Percentiles rank a stretch among this genome's conserved stretches.
Conservation (phyloP, 768 basidiomycete species). For the Kwoniella mangroviensis region DNA sequence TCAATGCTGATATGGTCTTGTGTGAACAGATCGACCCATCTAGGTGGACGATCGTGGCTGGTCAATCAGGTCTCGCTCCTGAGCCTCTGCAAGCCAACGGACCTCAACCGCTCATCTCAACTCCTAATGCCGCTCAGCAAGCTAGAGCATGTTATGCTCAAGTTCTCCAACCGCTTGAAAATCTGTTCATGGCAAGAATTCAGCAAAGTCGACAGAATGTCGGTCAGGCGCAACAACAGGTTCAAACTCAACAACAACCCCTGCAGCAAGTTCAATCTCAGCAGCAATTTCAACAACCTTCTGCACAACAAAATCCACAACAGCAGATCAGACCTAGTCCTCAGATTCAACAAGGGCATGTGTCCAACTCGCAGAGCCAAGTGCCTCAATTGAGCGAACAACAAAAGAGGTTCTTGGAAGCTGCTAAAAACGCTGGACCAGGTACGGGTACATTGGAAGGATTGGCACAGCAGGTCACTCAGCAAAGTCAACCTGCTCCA, state of each 20-base stretch:
- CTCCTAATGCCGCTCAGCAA: slow-evolving; percentile 30
- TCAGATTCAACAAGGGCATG: slow-evolving; percentile 1
- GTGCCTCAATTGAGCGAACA: slow-evolving; percentile 19
- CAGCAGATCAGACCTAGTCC: slow-evolving; percentile 16
- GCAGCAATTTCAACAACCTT: slow-evolving; percentile 19
- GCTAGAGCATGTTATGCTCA: slow-evolving; percentile 27
- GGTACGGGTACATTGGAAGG: slow-evolving; percentile 7
- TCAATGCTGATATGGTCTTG: slow-evolving; percentile 13
- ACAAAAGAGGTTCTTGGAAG: slow-evolving; percentile 22
- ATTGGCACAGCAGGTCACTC: slow-evolving; percentile 6
- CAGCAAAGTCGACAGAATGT: slow-evolving; percentile 27
- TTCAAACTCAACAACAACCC: slow-evolving; percentile 22
- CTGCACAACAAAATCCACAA: not conserved
- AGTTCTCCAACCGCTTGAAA: slow-evolving; percentile 32
- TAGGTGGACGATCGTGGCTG: slow-evolving; percentile 34
- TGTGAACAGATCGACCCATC: slow-evolving; percentile 25
- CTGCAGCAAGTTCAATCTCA: slow-evolving; percentile 31
- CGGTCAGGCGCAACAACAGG: slow-evolving; percentile 19
- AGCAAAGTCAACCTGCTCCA: slow-evolving; percentile 11
- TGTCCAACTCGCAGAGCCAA: slow-evolving; percentile 6
- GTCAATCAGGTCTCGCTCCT: slow-evolving; percentile 32
- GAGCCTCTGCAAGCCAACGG: slow-evolving; percentile 16
- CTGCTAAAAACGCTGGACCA: slow-evolving; percentile 10
- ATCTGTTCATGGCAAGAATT: slow-evolving; percentile 31
- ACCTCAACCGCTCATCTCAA: slow-evolving; percentile 22